Evolutionary conservation across 208 protist species (phyloP).

Genomic region (Balamuthia mandrillaris): DNA sequence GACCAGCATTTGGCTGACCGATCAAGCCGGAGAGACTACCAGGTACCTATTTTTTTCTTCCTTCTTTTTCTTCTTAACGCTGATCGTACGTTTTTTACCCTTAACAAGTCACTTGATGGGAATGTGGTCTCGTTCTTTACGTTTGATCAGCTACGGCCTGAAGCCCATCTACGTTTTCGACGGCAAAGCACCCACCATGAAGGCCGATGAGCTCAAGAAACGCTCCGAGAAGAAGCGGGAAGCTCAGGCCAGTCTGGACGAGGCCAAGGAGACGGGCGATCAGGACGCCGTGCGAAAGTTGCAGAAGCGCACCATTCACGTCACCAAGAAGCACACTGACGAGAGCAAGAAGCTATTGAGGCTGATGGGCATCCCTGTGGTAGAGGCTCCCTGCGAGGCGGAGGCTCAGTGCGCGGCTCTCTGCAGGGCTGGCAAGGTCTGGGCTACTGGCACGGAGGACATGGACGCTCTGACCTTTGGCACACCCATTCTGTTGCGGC

Average conservation of each 20-base stretch:
- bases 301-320: slow-evolving; percentile 39
- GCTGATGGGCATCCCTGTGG: slow-evolving; percentile 96
- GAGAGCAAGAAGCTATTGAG: slow-evolving; percentile 95
- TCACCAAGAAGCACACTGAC: no score
- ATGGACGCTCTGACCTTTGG: slow-evolving; percentile 99
- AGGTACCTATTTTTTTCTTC: slow-evolving; percentile 15
- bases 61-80: neutral
- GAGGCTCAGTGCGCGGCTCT: slow-evolving; percentile 98
- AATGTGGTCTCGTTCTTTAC: slow-evolving; percentile 94
- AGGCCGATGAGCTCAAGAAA: slow-evolving; percentile 79
- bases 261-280: slow-evolving; percentile 74
- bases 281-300: slow-evolving; percentile 70
- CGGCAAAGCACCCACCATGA: slow-evolving; percentile 95
- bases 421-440: slow-evolving; percentile 87
- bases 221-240: slow-evolving; percentile 85
- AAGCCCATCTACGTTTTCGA: slow-evolving; percentile 94
- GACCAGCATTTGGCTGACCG: slow-evolving; percentile 78
- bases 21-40: slow-evolving; percentile 77
- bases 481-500: slow-evolving; percentile 88
- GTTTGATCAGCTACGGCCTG: slow-evolving; percentile 95
- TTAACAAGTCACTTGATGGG: slow-evolving; percentile 90
- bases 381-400: slow-evolving; percentile 91
- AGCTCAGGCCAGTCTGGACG: slow-evolving; percentile 85
- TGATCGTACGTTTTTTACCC: neutral
- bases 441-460: slow-evolving; percentile 97